These are phyloP conservation scores for Wickerhamomyces alni DNA, from an alignment of 805 yeast species.

Conservation along the genomic window DNA sequence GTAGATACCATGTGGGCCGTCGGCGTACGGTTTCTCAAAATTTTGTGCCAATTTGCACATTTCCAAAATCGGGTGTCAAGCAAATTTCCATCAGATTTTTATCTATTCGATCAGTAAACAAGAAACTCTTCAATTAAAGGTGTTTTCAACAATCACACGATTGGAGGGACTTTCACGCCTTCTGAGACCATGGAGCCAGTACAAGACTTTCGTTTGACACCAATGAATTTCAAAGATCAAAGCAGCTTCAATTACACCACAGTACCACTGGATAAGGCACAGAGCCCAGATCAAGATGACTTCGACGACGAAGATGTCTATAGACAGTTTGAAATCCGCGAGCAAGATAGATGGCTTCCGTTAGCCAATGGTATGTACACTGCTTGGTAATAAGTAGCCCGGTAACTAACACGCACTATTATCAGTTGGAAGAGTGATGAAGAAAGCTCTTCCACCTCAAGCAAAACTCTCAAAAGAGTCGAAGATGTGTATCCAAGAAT, in stretches of 20 bases:
- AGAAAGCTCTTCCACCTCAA: constrained; percentile 58
- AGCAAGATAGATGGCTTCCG: constrained; percentile 79
- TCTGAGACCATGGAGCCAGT: too few relatives aligned
- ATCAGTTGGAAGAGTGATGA: constrained; percentile 68
- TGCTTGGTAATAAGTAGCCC: too few relatives aligned
- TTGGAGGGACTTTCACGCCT: too few relatives aligned
- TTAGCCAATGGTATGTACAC: constrained; percentile 57
- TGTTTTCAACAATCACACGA: neutral
- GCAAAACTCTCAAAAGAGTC: constrained; percentile 78
- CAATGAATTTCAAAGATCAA: neutral
- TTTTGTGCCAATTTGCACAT: too few relatives aligned
- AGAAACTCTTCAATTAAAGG: neutral
- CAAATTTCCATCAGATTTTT: constrained; percentile 2
- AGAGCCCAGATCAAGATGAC: neutral
- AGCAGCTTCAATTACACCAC: constrained; percentile 7
- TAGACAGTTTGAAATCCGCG: constrained; percentile 47
- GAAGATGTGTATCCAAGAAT: constrained; percentile 76
- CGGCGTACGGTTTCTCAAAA: too few relatives aligned
- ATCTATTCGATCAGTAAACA: constrained; percentile 16
- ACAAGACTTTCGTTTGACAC: too few relatives aligned
- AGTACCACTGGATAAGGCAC: constrained; percentile 1
- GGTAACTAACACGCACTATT: constrained; percentile 2
- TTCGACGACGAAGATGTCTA: constrained; percentile 11
- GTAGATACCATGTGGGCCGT: too few relatives aligned
- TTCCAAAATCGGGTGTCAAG: neutral